Conservation (phyloP, 2,329 filamentous ascomycete genomes). For the Chaetomiaceae sp. region DNA sequence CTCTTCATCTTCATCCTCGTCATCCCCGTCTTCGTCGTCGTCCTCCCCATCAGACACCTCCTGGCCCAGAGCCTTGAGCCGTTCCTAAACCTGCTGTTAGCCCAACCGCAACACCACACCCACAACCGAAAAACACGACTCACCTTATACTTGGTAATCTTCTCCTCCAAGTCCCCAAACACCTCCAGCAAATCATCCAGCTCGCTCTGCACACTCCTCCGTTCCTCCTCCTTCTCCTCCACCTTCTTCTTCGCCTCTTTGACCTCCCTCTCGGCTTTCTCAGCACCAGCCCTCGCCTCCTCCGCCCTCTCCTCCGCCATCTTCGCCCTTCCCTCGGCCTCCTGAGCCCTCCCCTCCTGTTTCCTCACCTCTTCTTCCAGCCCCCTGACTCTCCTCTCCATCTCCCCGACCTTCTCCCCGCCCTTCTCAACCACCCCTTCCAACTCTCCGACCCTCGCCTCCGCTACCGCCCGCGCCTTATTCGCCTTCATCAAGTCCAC, state of each 20-base stretch:
- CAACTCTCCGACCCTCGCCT: constrained; percentile 20
- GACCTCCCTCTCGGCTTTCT: constrained; percentile 57
- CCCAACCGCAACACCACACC: background rate
- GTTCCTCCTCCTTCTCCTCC: constrained; percentile 56
- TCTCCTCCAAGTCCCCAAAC: constrained; percentile 75
- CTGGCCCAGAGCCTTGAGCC: constrained; percentile 63
- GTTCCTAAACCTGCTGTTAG: constrained; percentile 40
- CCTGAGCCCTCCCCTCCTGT: constrained; percentile 13
- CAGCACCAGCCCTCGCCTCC: constrained; percentile 25
- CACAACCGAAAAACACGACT: constrained; percentile 26
- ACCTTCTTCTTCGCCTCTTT: constrained; percentile 25
- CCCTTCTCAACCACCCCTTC: constrained; percentile 18
- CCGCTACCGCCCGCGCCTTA: constrained; percentile 47
- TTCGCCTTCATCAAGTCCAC: constrained; percentile 59
- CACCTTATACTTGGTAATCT: constrained; percentile 71
- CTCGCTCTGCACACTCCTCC: constrained; percentile 62
- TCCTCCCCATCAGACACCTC: constrained; percentile 73
- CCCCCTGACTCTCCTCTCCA: constrained; percentile 26
- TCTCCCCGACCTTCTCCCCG: constrained; percentile 34
- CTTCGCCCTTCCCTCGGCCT: constrained; percentile 35
- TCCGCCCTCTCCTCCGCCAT: constrained; percentile 32
- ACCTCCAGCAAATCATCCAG: constrained; percentile 78
- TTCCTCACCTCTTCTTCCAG: constrained; percentile 30
- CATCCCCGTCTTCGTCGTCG: constrained; percentile 55
- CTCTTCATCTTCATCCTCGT: constrained; percentile 50